phyloP scores from a whole-genome alignment of 148 eudicot species.

The Silene conica region DNA sequence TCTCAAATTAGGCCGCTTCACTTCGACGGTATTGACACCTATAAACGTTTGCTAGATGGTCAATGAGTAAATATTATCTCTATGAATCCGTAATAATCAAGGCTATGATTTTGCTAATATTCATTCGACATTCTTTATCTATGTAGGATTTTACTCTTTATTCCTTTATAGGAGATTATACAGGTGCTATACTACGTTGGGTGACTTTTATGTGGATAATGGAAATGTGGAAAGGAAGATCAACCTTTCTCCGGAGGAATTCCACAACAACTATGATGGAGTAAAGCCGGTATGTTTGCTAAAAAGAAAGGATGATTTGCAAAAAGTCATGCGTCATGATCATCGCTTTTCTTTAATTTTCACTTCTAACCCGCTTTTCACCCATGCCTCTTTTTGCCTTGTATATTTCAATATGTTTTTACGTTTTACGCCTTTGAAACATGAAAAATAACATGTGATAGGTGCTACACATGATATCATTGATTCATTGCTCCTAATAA shows the following conservation, averaged over 20 bases:
- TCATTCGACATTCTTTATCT: slow-evolving; percentile 3
- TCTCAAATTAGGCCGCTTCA: slow-evolving; percentile 39
- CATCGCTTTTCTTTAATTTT: not conserved
- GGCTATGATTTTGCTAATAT: not conserved
- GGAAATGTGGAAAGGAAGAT: slow-evolving; percentile 76
- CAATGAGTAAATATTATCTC: not conserved
- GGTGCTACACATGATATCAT: not conserved
- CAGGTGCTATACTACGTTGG: slow-evolving; percentile 69
- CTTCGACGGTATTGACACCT: slow-evolving; percentile 59
- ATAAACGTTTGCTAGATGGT: not conserved
- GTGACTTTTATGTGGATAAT: slow-evolving; percentile 64
- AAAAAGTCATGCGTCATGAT: not conserved
- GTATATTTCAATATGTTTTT: not conserved
- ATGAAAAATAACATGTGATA: not conserved
- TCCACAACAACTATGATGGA: slow-evolving; percentile 56
- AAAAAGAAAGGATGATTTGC: not conserved
- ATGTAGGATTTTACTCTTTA: slow-evolving; percentile 79
- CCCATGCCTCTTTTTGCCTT: not conserved
- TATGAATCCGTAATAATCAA: not conserved
- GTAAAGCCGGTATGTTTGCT: slow-evolving; percentile 63
- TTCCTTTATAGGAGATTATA: slow-evolving; percentile 77
- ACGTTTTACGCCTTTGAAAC: slow-evolving; percentile 5
- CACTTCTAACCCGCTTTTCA: not conserved
- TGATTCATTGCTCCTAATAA: not conserved
- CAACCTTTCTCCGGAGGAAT: slow-evolving; percentile 60